phyloP scores from a whole-genome alignment of 495 filamentous ascomycete genomes.

The Hyaloscypha variabilis region DNA sequence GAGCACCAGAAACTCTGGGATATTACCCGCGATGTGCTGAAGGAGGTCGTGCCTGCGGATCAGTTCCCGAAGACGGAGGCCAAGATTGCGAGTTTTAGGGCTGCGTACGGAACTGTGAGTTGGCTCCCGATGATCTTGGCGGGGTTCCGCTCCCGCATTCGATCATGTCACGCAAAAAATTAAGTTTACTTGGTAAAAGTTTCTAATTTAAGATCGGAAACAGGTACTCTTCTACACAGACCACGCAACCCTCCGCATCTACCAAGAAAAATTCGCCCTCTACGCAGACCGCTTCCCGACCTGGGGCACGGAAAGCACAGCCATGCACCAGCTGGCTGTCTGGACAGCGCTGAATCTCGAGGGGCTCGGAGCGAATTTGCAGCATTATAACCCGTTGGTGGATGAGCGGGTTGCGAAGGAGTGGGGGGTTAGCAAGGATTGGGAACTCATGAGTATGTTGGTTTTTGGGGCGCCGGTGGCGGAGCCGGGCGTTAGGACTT shows the following conservation, averaged over 20 bases:
- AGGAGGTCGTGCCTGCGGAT: conserved; percentile 58
- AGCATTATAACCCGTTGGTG: conserved; percentile 74
- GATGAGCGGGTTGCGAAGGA: conserved; percentile 55
- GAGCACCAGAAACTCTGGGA: conserved; percentile 71
- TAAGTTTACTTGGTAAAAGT: too few species aligned
- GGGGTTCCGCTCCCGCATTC: too few species aligned
- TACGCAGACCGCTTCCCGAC: conserved; percentile 65
- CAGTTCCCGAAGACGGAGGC: conserved; percentile 49
- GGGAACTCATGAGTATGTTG: conserved; percentile 63
- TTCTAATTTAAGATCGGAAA: too few species aligned
- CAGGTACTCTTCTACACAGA: conserved; percentile 70
- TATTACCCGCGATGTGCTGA: conserved; percentile 53
- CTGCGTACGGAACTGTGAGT: conserved; percentile 60
- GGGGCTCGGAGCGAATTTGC: conserved; percentile 72
- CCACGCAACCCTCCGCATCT: conserved; percentile 45
- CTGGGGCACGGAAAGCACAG: conserved; percentile 63
- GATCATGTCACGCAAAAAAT: too few species aligned
- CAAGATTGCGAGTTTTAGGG: conserved; percentile 53
- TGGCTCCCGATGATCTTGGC: conserved; percentile 1
- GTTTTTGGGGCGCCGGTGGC: conserved; percentile 61
- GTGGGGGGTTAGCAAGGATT: conserved; percentile 62
- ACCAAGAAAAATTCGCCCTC: conserved; percentile 55
- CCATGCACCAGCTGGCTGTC: conserved; percentile 67
- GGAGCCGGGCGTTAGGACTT: conserved; percentile 54
- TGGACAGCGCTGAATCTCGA: conserved; percentile 72